phyloP scores from a whole-genome alignment of 208 protist genomes.

The Trypanosoma rangeli region DNA sequence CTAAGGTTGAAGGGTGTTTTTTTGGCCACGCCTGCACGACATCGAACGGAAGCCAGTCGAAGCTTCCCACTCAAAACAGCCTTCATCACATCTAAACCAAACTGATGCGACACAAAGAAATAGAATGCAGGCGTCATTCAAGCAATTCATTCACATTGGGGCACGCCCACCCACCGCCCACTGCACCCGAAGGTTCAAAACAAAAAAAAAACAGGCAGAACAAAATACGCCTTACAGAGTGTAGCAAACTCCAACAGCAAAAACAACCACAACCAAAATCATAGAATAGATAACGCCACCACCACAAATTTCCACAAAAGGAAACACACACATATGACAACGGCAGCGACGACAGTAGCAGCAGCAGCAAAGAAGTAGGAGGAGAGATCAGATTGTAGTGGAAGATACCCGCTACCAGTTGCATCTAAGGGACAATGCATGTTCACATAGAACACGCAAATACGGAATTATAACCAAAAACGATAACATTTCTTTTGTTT shows the following conservation, averaged over 20 bases:
- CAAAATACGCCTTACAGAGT: not conserved
- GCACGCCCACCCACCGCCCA: too few relatives aligned
- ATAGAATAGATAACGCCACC: too few relatives aligned
- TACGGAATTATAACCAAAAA: too few relatives aligned
- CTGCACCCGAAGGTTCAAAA: not conserved
- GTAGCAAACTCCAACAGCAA: not conserved
- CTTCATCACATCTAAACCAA: conserved; percentile 3
- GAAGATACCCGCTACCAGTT: not conserved
- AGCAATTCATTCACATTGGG: too few relatives aligned
- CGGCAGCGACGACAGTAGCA: not conserved
- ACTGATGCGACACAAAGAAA: conserved; percentile 5
- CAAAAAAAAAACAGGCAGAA: not conserved
- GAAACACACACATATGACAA: not conserved
- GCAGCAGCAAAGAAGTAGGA: conserved; percentile 12
- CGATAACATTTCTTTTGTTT: conserved; percentile 3
- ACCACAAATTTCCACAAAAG: not conserved
- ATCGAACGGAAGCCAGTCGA: not conserved
- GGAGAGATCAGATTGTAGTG: conserved; percentile 10
- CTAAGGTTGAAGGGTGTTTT: not conserved
- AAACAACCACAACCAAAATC: too few relatives aligned
- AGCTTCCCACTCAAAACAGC: not conserved
- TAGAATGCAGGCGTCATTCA: not conserved
- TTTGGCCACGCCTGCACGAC: not conserved
- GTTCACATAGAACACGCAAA: too few relatives aligned
- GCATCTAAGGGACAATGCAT: not conserved